phyloP scores from a whole-genome alignment of 768 basidiomycete genomes.

The Holtermannia corniformis region DNA sequence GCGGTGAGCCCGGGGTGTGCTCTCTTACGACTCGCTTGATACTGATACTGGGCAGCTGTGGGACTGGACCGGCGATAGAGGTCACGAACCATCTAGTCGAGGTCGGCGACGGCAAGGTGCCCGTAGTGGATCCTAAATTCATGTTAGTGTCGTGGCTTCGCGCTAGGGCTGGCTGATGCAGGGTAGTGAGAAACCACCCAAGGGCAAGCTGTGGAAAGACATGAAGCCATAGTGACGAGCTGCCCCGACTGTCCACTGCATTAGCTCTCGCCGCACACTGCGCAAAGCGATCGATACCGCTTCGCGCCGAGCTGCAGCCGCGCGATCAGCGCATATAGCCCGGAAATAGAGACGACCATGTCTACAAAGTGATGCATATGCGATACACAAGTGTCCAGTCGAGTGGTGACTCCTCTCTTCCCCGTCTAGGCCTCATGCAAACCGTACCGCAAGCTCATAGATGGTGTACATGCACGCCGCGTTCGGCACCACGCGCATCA shows the following conservation, averaged over 20 bases:
- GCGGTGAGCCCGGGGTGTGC: slow-evolving; percentile 21
- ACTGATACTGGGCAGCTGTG: slow-evolving; percentile 16
- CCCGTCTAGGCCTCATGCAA: not conserved
- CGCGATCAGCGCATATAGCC: too few relatives aligned
- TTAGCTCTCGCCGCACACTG: too few relatives aligned
- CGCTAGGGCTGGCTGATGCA: not conserved
- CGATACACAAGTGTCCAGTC: too few relatives aligned
- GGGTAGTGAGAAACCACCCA: slow-evolving; percentile 19
- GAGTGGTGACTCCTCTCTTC: too few relatives aligned
- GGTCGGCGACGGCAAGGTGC: not conserved
- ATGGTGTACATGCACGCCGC: slow-evolving; percentile 95
- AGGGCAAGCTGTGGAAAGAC: slow-evolving; percentile 24
- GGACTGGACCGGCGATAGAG: slow-evolving; percentile 22
- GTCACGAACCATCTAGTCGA: slow-evolving; percentile 24
- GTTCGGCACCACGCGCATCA: slow-evolving; percentile 95
- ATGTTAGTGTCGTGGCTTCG: slow-evolving; percentile 22
- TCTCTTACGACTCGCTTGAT: not conserved
- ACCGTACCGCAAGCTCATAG: slow-evolving; percentile 57
- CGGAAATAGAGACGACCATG: too few relatives aligned
- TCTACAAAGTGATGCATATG: too few relatives aligned
- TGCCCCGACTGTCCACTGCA: too few relatives aligned
- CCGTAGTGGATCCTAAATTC: slow-evolving; percentile 16
- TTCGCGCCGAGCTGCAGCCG: too few relatives aligned
- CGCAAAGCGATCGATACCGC: too few relatives aligned
- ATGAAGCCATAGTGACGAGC: slow-evolving; percentile 1